Conservation (phyloP, 23 red algal species). For the Cyanidium caldarium region DNA sequence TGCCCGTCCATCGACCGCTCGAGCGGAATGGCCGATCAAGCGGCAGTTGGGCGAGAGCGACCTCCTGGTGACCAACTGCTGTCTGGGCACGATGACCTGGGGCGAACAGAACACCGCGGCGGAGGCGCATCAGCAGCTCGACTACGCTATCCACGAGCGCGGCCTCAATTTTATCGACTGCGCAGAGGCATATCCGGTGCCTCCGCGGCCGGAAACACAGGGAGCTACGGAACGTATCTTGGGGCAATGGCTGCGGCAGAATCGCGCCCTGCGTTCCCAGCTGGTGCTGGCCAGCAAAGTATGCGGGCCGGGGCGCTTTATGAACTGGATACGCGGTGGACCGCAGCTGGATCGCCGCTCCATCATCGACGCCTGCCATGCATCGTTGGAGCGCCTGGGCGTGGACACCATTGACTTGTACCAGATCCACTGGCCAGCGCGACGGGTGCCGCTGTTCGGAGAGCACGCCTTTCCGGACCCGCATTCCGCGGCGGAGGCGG, state of each 20-base stretch:
- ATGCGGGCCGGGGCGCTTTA: slow-evolving; percentile 20
- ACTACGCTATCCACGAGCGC: slow-evolving; percentile 30
- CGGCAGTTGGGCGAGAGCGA: slow-evolving; percentile 33
- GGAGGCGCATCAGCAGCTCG: slow-evolving; percentile 57
- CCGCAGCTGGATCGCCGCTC: slow-evolving; percentile 12
- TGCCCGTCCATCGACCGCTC: too few species aligned
- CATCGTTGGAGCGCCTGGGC: slow-evolving; percentile 34
- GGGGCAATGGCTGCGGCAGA: slow-evolving; percentile 54
- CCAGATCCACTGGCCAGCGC: slow-evolving; percentile 90
- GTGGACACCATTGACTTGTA: slow-evolving; percentile 77
- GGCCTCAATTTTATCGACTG: slow-evolving; percentile 71
- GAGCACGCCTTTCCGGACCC: slow-evolving; percentile 33
- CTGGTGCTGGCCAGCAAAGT: slow-evolving; percentile 70
- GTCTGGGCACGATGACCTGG: slow-evolving; percentile 82
- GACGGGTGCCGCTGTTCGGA: slow-evolving; percentile 83
- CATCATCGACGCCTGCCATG: slow-evolving; percentile 42
- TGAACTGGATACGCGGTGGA: slow-evolving; percentile 10
- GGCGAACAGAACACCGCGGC: slow-evolving; percentile 67
- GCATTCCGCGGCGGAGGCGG: slow-evolving; percentile 15
- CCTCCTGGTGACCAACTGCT: slow-evolving; percentile 33
- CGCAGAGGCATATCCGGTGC: slow-evolving; percentile 87
- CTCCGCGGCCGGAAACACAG: slow-evolving; percentile 17
- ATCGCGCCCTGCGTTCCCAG: slow-evolving; percentile 28
- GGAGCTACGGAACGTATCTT: slow-evolving; percentile 56
- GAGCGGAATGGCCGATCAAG: too few species aligned